A percentile compares a stretch with the other conserved stretches of the same genome.
Evolutionary conservation across 768 basidiomycete species (phyloP).

Genomic region (Candolleomyces efflorescens): DNA sequence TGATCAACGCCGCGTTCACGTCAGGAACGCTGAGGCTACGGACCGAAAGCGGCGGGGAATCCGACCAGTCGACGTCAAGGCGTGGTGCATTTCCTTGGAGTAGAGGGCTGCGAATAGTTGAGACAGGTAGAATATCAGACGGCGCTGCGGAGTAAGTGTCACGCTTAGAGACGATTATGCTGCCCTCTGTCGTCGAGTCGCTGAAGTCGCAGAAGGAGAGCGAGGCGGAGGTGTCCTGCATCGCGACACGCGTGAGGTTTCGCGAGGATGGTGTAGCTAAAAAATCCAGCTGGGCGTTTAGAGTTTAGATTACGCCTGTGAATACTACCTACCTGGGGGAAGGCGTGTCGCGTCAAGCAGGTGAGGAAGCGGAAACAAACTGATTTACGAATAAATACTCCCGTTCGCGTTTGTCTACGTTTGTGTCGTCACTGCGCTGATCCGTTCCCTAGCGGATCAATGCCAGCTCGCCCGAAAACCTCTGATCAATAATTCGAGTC

Average conservation of each 20-base stretch:
- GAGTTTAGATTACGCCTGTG: not conserved
- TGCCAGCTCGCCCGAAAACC: no score
- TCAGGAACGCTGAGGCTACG: not conserved
- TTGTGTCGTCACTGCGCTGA: not conserved
- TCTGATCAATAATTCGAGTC: no score
- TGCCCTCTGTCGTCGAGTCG: conserved; percentile 3
- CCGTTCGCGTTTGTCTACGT: conserved; percentile 1
- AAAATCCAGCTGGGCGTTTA: not conserved
- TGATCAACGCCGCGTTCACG: not conserved
- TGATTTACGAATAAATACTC: not conserved
- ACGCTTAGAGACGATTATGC: not conserved
- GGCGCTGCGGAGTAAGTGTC: no score
- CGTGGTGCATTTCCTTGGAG: conserved; percentile 1
- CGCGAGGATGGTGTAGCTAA: not conserved
- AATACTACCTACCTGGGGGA: not conserved
- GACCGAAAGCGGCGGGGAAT: conserved; percentile 6
- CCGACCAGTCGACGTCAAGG: conserved; percentile 9
- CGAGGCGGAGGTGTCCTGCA: not conserved
- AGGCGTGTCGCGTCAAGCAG: not conserved
- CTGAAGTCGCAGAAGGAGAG: conserved; percentile 8
- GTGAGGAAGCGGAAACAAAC: not conserved
- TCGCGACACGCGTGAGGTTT: not conserved
- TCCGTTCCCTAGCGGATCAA: not conserved
- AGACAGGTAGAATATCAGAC: not conserved
- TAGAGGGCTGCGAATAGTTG: not conserved